phyloP scores from a whole-genome alignment of 2,329 filamentous ascomycete species.

The Colletotrichum magnum region DNA sequence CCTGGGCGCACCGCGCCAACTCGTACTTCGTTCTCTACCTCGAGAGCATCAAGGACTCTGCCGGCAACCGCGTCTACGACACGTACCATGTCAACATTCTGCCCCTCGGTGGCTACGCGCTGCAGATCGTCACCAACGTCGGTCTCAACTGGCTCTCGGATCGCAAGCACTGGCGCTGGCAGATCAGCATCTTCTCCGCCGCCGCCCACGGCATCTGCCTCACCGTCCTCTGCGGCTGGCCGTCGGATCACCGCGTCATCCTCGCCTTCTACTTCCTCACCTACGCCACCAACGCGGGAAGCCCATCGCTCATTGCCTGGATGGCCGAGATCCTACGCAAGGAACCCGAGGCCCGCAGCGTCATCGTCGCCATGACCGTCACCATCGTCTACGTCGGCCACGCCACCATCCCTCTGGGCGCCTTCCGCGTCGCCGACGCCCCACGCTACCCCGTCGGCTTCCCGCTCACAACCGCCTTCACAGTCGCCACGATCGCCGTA shows the following conservation, averaged over 20 bases:
- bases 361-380: constrained; percentile 54
- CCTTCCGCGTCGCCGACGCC: constrained; percentile 52
- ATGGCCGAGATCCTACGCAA: constrained; percentile 52
- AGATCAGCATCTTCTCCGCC: constrained; percentile 50
- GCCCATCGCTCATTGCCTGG: constrained; percentile 54
- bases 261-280: constrained; percentile 55
- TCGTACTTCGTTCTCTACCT: constrained; percentile 53
- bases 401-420: constrained; percentile 54
- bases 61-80: constrained; percentile 47
- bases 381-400: constrained; percentile 56
- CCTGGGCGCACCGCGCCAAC: constrained; percentile 50
- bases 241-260: constrained; percentile 49
- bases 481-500: constrained; percentile 48
- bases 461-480: constrained; percentile 51
- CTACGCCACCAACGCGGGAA: constrained; percentile 51
- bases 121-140: constrained; percentile 53
- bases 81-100: constrained; percentile 51
- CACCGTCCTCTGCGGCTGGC: constrained; percentile 52
- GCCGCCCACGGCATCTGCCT: constrained; percentile 49
- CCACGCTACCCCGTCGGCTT: constrained; percentile 55
- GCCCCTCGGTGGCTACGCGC: constrained; percentile 48
- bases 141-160: constrained; percentile 53
- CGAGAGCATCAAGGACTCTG: constrained; percentile 46
- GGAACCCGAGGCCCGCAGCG: constrained; percentile 53
- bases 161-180: constrained; percentile 57